A percentile compares a stretch with the other conserved stretches of the same genome.
These are phyloP conservation scores for Coniella vitis DNA, from an alignment of 2,329 filamentous ascomycete genomes.

Conservation along the genomic window DNA sequence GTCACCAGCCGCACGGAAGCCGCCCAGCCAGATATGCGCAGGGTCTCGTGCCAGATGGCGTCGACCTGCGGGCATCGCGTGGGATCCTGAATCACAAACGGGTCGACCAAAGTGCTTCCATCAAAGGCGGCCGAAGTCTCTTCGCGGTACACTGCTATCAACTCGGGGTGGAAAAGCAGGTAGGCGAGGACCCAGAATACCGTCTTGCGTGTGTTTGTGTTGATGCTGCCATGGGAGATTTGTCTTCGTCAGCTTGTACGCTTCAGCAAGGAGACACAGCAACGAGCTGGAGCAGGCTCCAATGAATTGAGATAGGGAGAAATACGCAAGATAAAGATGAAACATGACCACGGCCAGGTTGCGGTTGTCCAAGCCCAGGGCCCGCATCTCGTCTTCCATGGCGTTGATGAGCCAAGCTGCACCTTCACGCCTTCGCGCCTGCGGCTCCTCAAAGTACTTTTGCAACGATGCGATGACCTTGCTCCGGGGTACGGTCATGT, in stretches of 20 bases:
- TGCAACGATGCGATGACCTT: conserved; percentile 11
- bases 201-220: conserved; percentile 23
- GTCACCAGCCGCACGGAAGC: conserved; percentile 22
- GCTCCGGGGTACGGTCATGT: conserved; percentile 17
- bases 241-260: background rate
- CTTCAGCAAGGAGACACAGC: too few relatives aligned
- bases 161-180: conserved; percentile 18
- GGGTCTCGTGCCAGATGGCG: conserved; percentile 23
- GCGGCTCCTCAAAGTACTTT: conserved; percentile 17
- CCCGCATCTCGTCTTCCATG: conserved; percentile 19
- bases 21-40: conserved; percentile 19
- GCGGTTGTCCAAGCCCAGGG: conserved; percentile 14
- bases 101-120: conserved; percentile 24
- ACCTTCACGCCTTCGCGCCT: conserved; percentile 1
- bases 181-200: conserved; percentile 23
- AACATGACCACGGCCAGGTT: conserved; percentile 19
- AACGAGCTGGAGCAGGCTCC: too few relatives aligned
- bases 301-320: too few relatives aligned
- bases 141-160: conserved; percentile 15
- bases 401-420: conserved; percentile 19
- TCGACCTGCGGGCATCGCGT: conserved; percentile 19
- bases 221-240: conserved; percentile 17
- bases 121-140: conserved; percentile 22
- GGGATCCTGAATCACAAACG: conserved; percentile 25
- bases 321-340: conserved; percentile 16